Evolutionary conservation across 1,139 yeast genomes (phyloP).

Genomic region (Geotrichum cucujoidarum): DNA sequence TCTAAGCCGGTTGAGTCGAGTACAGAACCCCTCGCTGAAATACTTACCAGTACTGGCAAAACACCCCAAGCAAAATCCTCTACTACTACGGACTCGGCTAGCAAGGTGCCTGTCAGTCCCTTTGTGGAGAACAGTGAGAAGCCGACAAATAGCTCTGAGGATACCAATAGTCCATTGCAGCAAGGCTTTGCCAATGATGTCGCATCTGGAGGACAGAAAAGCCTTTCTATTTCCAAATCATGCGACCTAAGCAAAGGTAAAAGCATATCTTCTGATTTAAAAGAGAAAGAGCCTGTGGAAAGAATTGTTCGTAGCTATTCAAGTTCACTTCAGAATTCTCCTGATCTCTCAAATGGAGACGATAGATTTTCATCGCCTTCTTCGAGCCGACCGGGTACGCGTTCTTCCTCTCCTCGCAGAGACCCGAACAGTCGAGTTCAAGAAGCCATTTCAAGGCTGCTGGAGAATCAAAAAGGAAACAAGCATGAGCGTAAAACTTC

Average conservation of each 20-base stretch:
- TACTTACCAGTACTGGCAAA: not conserved
- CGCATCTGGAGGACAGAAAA: too few relatives aligned
- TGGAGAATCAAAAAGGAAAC: conserved; percentile 1
- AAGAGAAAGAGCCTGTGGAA: too few relatives aligned
- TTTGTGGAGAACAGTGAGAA: too few relatives aligned
- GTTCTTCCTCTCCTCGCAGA: conserved; percentile 19
- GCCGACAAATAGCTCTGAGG: too few relatives aligned
- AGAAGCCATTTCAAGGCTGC: conserved; percentile 17
- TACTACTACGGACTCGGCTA: not conserved
- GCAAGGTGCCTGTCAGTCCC: too few relatives aligned
- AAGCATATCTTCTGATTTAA: too few relatives aligned
- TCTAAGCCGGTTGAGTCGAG: not conserved
- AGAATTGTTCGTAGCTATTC: not conserved
- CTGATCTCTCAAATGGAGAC: conserved; percentile 4
- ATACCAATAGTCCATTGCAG: too few relatives aligned
- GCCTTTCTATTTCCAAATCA: too few relatives aligned
- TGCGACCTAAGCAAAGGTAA: too few relatives aligned
- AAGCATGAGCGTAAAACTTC: conserved; percentile 11
- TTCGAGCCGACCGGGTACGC: conserved; percentile 9
- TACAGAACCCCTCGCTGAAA: not conserved
- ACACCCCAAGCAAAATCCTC: not conserved
- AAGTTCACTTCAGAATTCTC: conserved; percentile 1
- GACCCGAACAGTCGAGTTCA: conserved; percentile 16
- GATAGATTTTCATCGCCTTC: conserved; percentile 7
- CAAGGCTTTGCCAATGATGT: too few relatives aligned